Evolutionary conservation across 345 rosid species (phyloP), one percentile per base, ranked within the genome.

Genomic region (Populus alba): DNA sequence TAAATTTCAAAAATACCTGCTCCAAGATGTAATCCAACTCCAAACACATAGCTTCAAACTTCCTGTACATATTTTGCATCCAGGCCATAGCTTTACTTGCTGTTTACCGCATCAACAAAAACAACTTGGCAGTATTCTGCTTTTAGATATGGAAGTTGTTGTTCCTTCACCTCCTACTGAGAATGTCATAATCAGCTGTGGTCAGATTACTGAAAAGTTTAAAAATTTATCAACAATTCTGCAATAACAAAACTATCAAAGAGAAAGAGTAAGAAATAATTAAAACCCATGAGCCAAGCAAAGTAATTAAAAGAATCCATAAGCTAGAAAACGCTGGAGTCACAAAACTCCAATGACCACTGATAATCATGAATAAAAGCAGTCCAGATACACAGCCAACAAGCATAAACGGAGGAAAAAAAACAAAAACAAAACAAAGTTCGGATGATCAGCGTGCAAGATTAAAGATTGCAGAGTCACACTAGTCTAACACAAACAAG

Each of bases 11-110:
- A 18, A 33, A 59, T 81, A 87, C 88, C 90, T 82, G 55, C 43
- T 41, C 35, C 71, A 81, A 13, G 6, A 74, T 37, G 41, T 37
- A 86, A 67, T 87, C 86, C 62, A 72, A 77, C 70, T 73, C 87
- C 51, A 75, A 16, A 59, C 72, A 82, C 62, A 81, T 59, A 72
- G 75, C 76, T 80, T 84, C 88, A 15, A 88, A 65, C 75, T 79
- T 82, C 79, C 53, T 79, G 72, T 65, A 81, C 13, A 84, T 45
- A 66, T 69, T 61, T 53, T 80, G 87, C 33, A 73, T 55, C 85
- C 85, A 86, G 66, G 83, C 25, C 37, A 75, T 72, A n/a, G 78
- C 66, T 62, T 77, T 31, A 57, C 67, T 10, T 22, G 8, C 73
- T 70, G 15, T 49, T 55, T 8, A 75, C 84, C 85, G 80, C 74